Base-by-base conservation (phyloP, 257 asterid genomes). In the Buddleja alternifolia region DNA sequence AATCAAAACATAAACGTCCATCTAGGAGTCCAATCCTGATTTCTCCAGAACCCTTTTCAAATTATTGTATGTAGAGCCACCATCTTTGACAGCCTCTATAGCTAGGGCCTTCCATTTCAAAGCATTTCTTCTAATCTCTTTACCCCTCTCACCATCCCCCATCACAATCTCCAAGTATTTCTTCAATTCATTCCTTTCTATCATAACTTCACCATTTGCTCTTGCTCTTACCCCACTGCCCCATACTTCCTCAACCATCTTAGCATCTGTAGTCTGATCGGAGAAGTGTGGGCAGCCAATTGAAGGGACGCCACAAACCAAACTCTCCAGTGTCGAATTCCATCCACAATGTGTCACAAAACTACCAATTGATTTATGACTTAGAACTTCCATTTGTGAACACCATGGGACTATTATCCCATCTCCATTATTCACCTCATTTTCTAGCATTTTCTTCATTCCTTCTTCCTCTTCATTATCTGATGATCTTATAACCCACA, bases 261-360 rank as follows among this genome's bases (percentile, higher is more conserved):
- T 85, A 4, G 81, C 87, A 57, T 83, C 84, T 0, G 90, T 85
- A 0, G 54, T 41, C 40, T 88, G 90, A 3, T 88, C 92, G 0
- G 92, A 74, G 41, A 76, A 82, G 7, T 69, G 85, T 9, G 90
- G 92, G 45, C 73, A 81, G 8, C 83, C 82, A 17, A 85, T 53
- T 3, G 80, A 10, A 1, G 95, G 92, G 10, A 83, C 87, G 17
- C 92, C 85, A n/a, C 83, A 70, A 2, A 69, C 73, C 54, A 88
- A 8, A 51, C 83, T 62, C 21, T 88, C 92, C 1, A 85, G 7
- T 0, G 86, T 85, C 29, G 92, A 88, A n/a, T 88, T 88, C 92
- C 95, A 88, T 12, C 92, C 90, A 60, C 88, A 88, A 6, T 88
- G 95, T 3, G 90, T 78, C 37, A 83, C 78, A 20, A 88, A 88